Evolutionary conservation across 495 filamentous ascomycete genomes (phyloP).

Genomic region (Talaromyces thailandensis): DNA sequence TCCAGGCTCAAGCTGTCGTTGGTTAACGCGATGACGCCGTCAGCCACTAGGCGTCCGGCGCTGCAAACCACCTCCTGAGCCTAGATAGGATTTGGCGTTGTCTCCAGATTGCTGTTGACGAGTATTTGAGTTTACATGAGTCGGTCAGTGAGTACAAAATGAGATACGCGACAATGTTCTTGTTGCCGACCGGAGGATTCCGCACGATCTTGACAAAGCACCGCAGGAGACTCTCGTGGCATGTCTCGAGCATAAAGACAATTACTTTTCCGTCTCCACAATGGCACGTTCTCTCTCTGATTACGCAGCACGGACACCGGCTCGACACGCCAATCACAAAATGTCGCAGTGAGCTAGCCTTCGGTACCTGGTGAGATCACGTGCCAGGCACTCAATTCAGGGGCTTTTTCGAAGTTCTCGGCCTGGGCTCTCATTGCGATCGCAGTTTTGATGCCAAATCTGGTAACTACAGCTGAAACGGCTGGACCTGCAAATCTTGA

Average conservation of each 20-base stretch:
- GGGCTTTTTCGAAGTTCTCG: background rate
- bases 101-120: background rate
- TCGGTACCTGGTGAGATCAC: background rate
- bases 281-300: background rate
- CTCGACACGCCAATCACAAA: background rate
- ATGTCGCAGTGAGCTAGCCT: background rate
- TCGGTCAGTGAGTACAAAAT: background rate
- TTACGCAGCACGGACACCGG: background rate
- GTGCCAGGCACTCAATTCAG: background rate
- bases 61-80: conserved; percentile 1
- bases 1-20: background rate
- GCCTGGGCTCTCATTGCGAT: background rate
- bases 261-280: background rate
- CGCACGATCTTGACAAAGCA: background rate
- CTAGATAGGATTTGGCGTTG: background rate
- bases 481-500: background rate
- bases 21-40: background rate
- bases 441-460: background rate
- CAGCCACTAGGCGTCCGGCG: conserved; percentile 3
- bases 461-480: background rate
- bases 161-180: background rate
- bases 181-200: background rate
- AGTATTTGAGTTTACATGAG: background rate
- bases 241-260: background rate
- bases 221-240: background rate